Percentiles rank a stretch among this genome's conserved stretches.
phyloP scores from a whole-genome alignment of 169 alveolate genomes.

The Plasmodium vivax region DNA sequence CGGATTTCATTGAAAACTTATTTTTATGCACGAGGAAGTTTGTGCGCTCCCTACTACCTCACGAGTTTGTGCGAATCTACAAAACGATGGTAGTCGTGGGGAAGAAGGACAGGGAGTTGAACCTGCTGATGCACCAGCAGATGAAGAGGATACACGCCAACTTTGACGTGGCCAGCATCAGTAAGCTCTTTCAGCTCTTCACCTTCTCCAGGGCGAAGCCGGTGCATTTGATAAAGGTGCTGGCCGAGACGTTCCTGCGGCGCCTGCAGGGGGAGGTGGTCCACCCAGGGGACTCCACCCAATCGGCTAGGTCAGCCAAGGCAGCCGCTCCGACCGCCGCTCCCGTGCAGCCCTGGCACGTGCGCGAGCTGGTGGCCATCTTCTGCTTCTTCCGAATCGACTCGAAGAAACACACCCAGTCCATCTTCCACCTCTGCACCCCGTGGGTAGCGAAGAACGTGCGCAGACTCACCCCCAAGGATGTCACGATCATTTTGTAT shows the following conservation, averaged over 20 bases:
- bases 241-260: constrained; percentile 20
- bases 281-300: not conserved
- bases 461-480: constrained; percentile 35
- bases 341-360: constrained; percentile 25
- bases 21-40: constrained; percentile 52
- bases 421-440: constrained; percentile 27
- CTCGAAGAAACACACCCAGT: not conserved
- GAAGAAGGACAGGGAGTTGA: constrained; percentile 27
- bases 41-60: constrained; percentile 57
- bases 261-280: not conserved
- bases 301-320: too few relatives aligned
- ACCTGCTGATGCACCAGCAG: constrained; percentile 58
- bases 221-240: constrained; percentile 19
- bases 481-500: constrained; percentile 32
- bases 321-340: not conserved
- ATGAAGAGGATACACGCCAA: constrained; percentile 58
- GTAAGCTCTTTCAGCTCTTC: constrained; percentile 61
- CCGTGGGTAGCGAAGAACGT: constrained; percentile 44
- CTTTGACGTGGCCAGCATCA: constrained; percentile 47
- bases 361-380: constrained; percentile 52
- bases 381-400: constrained; percentile 40
- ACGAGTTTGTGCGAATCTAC: constrained; percentile 44
- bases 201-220: constrained; percentile 28
- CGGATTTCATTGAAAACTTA: constrained; percentile 62
- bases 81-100: constrained; percentile 37